A percentile compares a stretch with the other conserved stretches of the same genome.
Conservation (phyloP, 768 basidiomycete genomes). For the Peribolospora kevripleyi region DNA sequence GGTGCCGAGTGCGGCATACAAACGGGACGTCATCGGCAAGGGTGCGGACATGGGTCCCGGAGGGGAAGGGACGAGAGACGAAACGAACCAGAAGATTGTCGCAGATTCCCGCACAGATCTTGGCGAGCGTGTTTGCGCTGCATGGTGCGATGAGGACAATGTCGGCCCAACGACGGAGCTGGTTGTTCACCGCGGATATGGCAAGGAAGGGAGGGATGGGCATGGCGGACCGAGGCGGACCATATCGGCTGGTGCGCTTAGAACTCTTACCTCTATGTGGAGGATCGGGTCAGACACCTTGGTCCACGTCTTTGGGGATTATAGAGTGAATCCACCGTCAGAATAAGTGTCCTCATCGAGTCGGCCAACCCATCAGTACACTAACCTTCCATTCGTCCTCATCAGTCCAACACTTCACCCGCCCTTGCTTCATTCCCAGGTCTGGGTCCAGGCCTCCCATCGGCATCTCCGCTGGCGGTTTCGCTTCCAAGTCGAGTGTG, state of each 20-base stretch:
- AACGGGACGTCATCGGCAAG: background rate
- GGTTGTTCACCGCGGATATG: background rate
- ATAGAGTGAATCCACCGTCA: background rate
- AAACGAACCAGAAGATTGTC: slow-evolving; percentile 60
- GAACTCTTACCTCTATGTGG: slow-evolving; percentile 65
- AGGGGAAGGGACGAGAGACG: background rate
- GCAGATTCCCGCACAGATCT: slow-evolving; percentile 66
- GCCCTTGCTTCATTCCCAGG: slow-evolving; percentile 12
- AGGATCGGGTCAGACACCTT: slow-evolving; percentile 73
- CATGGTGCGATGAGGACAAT: slow-evolving; percentile 85
- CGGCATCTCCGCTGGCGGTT: slow-evolving; percentile 4
- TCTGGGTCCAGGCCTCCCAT: slow-evolving; percentile 7
- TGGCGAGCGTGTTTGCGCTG: slow-evolving; percentile 86
- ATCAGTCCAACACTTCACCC: slow-evolving; percentile 60
- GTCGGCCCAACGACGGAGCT: slow-evolving; percentile 58
- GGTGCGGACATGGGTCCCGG: background rate
- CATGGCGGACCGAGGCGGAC: no score
- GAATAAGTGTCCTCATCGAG: background rate
- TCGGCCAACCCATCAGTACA: slow-evolving; percentile 16
- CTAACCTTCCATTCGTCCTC: slow-evolving; percentile 72
- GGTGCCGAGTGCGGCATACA: slow-evolving; percentile 24
- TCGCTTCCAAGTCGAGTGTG: no score
- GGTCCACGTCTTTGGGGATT: slow-evolving; percentile 32
- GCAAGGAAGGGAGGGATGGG: background rate
- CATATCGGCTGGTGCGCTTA: background rate